Conservation (phyloP, 306 rosid species). For the Coriaria nepalensis region DNA sequence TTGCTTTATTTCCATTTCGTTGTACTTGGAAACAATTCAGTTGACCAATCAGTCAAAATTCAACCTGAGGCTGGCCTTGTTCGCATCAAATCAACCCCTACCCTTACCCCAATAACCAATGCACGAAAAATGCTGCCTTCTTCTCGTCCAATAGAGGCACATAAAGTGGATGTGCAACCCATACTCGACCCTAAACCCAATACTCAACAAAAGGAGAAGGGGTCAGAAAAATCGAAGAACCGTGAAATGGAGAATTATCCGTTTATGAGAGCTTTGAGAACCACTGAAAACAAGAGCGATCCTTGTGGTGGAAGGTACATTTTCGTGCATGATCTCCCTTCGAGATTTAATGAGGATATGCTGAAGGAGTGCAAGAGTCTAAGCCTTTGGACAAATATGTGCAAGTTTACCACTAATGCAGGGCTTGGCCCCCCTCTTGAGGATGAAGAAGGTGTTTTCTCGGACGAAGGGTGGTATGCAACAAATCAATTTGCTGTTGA, state of each 20-base stretch:
- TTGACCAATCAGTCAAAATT: slow-evolving; percentile 23
- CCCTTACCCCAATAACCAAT: slow-evolving; percentile 16
- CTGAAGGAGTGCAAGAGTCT: slow-evolving; percentile 63
- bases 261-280: slow-evolving; percentile 57
- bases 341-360: slow-evolving; percentile 94
- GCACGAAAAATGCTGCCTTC: slow-evolving; percentile 7
- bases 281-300: slow-evolving; percentile 75
- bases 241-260: slow-evolving; percentile 24
- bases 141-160: background rate
- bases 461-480: slow-evolving; percentile 75
- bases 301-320: slow-evolving; percentile 96
- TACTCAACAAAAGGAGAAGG: background rate
- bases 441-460: slow-evolving; percentile 87
- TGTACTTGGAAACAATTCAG: slow-evolving; percentile 30
- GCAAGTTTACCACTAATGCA: slow-evolving; percentile 79
- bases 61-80: slow-evolving; percentile 19
- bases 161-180: slow-evolving; percentile 4
- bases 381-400: slow-evolving; percentile 95
- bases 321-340: slow-evolving; percentile 78
- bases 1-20: slow-evolving; percentile 70
- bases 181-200: background rate
- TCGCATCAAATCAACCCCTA: slow-evolving; percentile 14
- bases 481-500: slow-evolving; percentile 95
- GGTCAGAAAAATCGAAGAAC: background rate
- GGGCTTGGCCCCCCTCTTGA: slow-evolving; percentile 98